These are phyloP conservation scores for Asterochloris sp. DNA, from an alignment of 139 green algal species.

Conservation along the genomic window DNA sequence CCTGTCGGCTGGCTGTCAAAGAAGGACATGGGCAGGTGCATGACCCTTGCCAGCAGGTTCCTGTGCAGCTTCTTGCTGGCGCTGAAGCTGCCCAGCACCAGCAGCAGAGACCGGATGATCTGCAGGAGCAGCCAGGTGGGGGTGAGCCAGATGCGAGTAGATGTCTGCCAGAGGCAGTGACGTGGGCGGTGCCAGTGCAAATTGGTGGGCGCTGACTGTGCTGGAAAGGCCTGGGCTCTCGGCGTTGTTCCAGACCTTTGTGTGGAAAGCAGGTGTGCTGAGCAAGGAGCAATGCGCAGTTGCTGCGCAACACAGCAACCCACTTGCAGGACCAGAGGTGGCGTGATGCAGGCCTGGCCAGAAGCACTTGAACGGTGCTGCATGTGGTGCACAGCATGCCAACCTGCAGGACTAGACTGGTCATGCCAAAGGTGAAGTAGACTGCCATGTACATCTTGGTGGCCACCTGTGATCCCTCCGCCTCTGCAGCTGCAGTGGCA, in stretches of 20 bases:
- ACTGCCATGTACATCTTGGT: constrained; percentile 51
- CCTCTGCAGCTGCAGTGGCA: constrained; percentile 11
- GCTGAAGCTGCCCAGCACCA: constrained; percentile 46
- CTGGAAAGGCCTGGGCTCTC: too few species aligned
- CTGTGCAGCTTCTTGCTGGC: constrained; percentile 43
- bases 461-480: background rate
- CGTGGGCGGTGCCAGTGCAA: too few species aligned
- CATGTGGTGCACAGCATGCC: background rate
- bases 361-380: too few species aligned
- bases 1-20: constrained; percentile 93
- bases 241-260: too few species aligned
- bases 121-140: constrained; percentile 45
- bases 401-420: constrained; percentile 46
- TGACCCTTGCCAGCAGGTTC: constrained; percentile 35
- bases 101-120: constrained; percentile 27
- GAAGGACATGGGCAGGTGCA: constrained; percentile 86
- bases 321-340: too few species aligned
- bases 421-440: constrained; percentile 68
- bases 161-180: too few species aligned
- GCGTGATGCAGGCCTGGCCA: too few species aligned
- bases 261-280: too few species aligned
- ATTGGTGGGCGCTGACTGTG: too few species aligned
- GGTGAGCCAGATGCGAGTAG: too few species aligned
- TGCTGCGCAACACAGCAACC: too few species aligned
- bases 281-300: too few species aligned